Conservation (phyloP, 495 filamentous ascomycete species). For the Staphylotrichum tortipilum region DNA sequence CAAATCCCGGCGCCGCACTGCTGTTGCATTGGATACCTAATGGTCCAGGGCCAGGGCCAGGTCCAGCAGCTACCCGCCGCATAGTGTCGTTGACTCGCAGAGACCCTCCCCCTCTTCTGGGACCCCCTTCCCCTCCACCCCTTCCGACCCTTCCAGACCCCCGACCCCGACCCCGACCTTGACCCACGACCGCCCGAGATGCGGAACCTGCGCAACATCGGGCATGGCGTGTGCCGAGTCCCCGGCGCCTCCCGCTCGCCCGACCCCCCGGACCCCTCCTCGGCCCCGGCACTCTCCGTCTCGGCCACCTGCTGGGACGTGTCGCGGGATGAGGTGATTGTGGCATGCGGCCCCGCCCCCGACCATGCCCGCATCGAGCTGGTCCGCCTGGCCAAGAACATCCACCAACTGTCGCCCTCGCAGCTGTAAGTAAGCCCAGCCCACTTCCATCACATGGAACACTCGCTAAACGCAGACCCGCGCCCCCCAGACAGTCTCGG, state of each 20-base stretch:
- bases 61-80: too few species aligned
- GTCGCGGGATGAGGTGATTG: conserved; percentile 59
- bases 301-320: conserved; percentile 73
- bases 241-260: too few species aligned
- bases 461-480: background rate
- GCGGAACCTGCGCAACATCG: conserved; percentile 72
- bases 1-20: too few species aligned
- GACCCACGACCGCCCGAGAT: conserved; percentile 34
- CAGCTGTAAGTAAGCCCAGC: conserved; percentile 45
- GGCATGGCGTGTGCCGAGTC: conserved; percentile 50
- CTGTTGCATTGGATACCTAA: too few species aligned
- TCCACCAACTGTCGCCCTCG: conserved; percentile 26
- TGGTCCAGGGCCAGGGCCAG: too few species aligned
- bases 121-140: too few species aligned
- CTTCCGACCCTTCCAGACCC: background rate
- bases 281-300: conserved; percentile 31
- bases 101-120: too few species aligned
- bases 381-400: conserved; percentile 41
- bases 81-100: background rate
- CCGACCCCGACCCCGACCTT: background rate
- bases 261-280: conserved; percentile 30
- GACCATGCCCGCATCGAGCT: conserved; percentile 57
- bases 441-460: conserved; percentile 11
- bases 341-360: conserved; percentile 64
- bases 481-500: conserved; percentile 24